These are phyloP conservation scores for Pichia sp. DNA, from an alignment of 1,139 yeast species.

Conservation along the genomic window DNA sequence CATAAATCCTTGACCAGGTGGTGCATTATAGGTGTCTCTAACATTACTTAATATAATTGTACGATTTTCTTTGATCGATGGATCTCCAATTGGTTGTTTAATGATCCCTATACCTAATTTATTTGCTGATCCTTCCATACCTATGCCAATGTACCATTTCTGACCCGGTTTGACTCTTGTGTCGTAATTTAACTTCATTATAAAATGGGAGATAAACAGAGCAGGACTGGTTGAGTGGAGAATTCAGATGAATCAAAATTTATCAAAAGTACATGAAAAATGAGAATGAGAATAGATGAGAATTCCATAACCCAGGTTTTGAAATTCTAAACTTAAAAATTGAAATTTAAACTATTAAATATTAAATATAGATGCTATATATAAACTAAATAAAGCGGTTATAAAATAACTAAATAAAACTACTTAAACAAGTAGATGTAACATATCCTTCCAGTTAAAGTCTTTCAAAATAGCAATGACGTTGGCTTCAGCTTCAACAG, in stretches of 20 bases:
- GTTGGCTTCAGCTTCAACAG: neutral
- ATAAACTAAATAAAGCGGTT: neutral
- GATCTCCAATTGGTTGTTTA: slow-evolving; percentile 55
- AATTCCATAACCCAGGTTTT: neutral
- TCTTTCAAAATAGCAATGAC: slow-evolving; percentile 14
- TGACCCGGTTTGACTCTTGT: slow-evolving; percentile 34
- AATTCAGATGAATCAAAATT: too few species aligned
- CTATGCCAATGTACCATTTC: slow-evolving; percentile 63
- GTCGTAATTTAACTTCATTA: slow-evolving; percentile 16
- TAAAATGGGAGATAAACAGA: neutral
- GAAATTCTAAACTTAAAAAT: neutral
- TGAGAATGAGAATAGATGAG: neutral
- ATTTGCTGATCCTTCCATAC: slow-evolving; percentile 95
- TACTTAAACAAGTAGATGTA: slow-evolving; percentile 12
- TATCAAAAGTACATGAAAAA: neutral
- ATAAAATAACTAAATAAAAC: neutral
- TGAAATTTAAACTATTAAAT: neutral
- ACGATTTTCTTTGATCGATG: slow-evolving; percentile 41
- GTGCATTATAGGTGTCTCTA: slow-evolving; percentile 90
- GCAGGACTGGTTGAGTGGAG: too few species aligned
- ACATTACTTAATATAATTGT: slow-evolving; percentile 80
- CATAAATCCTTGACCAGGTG: slow-evolving; percentile 96
- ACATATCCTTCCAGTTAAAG: slow-evolving; percentile 14
- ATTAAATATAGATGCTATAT: neutral
- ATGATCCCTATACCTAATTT: slow-evolving; percentile 92